Base-by-base conservation (phyloP, 495 filamentous ascomycete genomes). In the Platismatia glauca region DNA sequence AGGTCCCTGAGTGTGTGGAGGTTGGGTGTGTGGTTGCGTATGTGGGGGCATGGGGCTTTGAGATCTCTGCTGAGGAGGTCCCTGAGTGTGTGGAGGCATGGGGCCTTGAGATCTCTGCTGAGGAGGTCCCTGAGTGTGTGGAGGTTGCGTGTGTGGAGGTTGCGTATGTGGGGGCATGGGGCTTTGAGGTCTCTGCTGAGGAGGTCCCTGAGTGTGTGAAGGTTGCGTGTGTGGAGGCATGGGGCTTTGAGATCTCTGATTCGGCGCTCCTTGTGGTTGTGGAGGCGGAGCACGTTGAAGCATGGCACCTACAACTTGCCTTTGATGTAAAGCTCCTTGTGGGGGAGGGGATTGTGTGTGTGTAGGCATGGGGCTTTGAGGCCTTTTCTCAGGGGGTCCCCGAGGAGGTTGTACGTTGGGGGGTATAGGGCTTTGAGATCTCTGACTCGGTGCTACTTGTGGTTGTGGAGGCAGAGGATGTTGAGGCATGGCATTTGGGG, bases 161-260 rank as follows among this genome's bases (percentile, higher is more conserved):
- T n/a, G 44, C 24, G 44, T n/a, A 48, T 24, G 44, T 13, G 24
- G 44, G 4, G 44, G 22, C 44, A 24, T 48, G 44, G 44, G n/a
- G 6, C 12, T 48, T 24, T n/a, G n/a, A 24, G 44, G 44, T 22
- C 44, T 48, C 15, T 48, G 44, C 44, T 48, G 44, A 24, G 22
- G 15, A 4, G 0, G 1, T 27, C n/a, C 22, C 22, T 48, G 44
- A 11, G 44, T 1, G 22, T 12, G 44, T 11, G 58, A 34, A 34
- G 34, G 1, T 38, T 44, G 43, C 9, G 58, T 33, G 22, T 34
- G 12, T 12, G 58, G 43, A 24, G 35, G 33, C 29, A 39, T 50
- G n/a, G 59, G 20, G 34, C 44, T 20, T 60, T 11, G 37, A 37
- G 33, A 20, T 53, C 34, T 53, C 15, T 61, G 59, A 24, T 61